These are phyloP conservation scores for Pseudofabraea citricarpa DNA, from an alignment of 2,329 filamentous ascomycete genomes.

Conservation along the genomic window DNA sequence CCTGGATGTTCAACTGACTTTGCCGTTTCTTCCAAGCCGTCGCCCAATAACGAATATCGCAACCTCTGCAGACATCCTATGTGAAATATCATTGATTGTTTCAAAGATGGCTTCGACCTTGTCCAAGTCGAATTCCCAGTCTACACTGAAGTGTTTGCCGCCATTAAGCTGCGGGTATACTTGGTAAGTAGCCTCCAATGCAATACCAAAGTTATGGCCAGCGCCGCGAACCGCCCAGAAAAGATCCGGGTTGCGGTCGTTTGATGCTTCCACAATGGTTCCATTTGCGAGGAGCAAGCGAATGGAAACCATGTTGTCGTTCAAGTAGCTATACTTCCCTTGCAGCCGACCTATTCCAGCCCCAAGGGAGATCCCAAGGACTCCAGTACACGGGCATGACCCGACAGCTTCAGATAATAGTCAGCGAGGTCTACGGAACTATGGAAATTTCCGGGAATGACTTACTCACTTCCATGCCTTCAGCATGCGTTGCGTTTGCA, in stretches of 20 bases:
- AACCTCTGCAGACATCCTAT: not conserved
- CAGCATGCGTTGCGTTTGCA: not conserved
- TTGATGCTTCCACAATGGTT: not conserved
- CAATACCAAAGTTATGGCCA: constrained; percentile 37
- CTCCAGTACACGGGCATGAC: not conserved
- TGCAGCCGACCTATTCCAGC: not conserved
- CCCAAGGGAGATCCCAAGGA: not conserved
- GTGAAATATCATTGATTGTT: not conserved
- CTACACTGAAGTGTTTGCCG: not conserved
- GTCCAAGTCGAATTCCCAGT: not conserved
- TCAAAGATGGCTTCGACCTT: not conserved
- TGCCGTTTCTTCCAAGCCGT: no score
- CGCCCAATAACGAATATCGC: not conserved
- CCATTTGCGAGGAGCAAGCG: not conserved
- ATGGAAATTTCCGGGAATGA: not conserved
- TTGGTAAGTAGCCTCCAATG: constrained; percentile 19
- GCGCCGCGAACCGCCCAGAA: constrained; percentile 34
- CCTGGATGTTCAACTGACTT: no score
- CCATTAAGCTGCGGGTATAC: not conserved
- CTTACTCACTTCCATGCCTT: not conserved
- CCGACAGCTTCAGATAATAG: not conserved
- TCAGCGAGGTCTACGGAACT: not conserved
- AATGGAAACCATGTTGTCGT: constrained; percentile 2
- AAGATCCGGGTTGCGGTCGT: constrained; percentile 33
- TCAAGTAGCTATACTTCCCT: constrained; percentile 1